phyloP scores from a whole-genome alignment of 73 alveolate species.

The Strombidium stylifer region DNA sequence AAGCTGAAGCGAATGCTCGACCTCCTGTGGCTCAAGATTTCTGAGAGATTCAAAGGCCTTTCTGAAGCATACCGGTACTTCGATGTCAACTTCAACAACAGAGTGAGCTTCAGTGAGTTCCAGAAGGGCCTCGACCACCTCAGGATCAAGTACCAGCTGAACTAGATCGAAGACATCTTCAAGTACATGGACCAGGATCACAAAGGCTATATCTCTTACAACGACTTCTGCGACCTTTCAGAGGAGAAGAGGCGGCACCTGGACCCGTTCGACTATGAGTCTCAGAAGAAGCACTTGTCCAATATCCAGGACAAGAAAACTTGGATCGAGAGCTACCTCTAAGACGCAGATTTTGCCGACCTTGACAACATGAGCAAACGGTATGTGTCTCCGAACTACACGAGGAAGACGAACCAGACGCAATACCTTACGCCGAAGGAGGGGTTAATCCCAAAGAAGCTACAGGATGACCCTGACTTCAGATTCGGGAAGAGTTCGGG shows the following conservation, averaged over 20 bases:
- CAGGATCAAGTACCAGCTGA: conserved; percentile 9
- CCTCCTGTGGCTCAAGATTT: conserved; percentile 3
- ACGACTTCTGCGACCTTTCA: conserved; percentile 43
- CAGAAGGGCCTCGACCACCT: conserved; percentile 16
- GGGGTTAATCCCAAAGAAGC: not conserved
- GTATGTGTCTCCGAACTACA: not conserved
- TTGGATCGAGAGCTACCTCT: not conserved
- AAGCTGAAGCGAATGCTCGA: no score
- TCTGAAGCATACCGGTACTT: conserved; percentile 43
- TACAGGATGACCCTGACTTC: not conserved
- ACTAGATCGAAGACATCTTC: conserved; percentile 4
- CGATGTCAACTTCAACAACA: conserved; percentile 17
- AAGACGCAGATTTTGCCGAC: not conserved
- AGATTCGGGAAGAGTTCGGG: not conserved
- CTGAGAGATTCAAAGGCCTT: conserved; percentile 11
- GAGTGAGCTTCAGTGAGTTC: conserved; percentile 16
- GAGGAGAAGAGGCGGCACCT: conserved; percentile 41
- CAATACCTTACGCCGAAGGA: not conserved
- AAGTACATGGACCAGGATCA: conserved; percentile 28
- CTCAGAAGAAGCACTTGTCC: not conserved
- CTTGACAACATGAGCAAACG: not conserved
- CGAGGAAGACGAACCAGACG: not conserved
- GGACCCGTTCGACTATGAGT: conserved; percentile 19
- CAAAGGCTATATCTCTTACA: conserved; percentile 17
- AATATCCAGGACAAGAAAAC: not conserved